Evolutionary conservation across 2,329 filamentous ascomycete species (phyloP).

Genomic region (Sporothrix mexicana): DNA sequence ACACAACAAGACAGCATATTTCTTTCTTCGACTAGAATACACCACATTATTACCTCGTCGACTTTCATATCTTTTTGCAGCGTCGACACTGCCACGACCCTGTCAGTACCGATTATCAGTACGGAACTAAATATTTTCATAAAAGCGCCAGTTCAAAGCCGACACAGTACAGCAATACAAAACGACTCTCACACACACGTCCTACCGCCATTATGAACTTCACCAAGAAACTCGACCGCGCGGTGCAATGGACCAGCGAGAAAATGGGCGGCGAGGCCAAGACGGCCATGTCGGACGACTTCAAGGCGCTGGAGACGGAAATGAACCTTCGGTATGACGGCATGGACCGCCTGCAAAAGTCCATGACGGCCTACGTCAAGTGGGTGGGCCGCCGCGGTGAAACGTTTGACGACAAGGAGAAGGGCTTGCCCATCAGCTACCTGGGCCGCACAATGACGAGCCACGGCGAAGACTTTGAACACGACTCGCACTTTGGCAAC

Average conservation of each 20-base stretch:
- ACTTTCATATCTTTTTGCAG: background rate
- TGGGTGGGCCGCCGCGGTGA: constrained; percentile 85
- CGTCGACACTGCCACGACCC: background rate
- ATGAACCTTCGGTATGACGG: constrained; percentile 90
- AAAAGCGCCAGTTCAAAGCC: too few relatives aligned
- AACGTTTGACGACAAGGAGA: constrained; percentile 81
- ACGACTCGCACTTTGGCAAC: constrained; percentile 87
- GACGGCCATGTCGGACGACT: constrained; percentile 86
- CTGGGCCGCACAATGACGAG: constrained; percentile 83
- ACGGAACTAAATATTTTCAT: background rate
- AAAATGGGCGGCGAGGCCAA: constrained; percentile 92
- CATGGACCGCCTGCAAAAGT: constrained; percentile 86
- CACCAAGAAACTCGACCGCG: constrained; percentile 87
- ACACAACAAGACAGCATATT: background rate
- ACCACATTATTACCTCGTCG: background rate
- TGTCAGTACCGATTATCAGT: too few relatives aligned
- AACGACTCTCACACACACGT: background rate
- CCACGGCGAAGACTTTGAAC: constrained; percentile 92
- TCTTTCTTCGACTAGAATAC: background rate
- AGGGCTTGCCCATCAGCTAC: constrained; percentile 77
- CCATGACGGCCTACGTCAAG: constrained; percentile 86
- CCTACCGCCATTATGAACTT: constrained; percentile 55
- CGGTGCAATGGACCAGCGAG: constrained; percentile 98
- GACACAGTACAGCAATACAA: background rate
- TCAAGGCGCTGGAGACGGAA: constrained; percentile 86